phyloP scores from a whole-genome alignment of 1,284 basidiomycete species.

The Tranzscheliella williamsii region DNA sequence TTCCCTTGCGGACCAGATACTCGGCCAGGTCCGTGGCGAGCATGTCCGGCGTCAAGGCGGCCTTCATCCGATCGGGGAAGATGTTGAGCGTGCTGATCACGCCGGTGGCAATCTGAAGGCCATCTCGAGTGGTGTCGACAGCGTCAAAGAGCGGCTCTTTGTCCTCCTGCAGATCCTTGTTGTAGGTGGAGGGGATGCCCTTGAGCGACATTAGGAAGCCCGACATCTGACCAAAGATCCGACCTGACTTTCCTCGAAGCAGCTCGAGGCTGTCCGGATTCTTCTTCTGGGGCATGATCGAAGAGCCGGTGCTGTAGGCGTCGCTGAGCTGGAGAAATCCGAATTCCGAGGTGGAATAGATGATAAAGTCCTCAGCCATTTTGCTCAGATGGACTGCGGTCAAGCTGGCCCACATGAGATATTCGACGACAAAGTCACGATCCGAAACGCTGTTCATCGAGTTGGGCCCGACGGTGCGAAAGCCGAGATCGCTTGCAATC shows the following conservation, averaged over 20 bases:
- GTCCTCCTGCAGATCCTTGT: conserved; percentile 98
- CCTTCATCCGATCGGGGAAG: conserved; percentile 83
- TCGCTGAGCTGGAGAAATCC: conserved; percentile 92
- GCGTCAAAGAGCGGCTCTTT: conserved; percentile 96
- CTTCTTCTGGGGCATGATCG: conserved; percentile 99
- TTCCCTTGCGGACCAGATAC: conserved; percentile 94
- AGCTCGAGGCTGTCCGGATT: conserved; percentile 96
- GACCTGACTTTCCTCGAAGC: conserved; percentile 89
- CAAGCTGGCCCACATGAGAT: conserved; percentile 92
- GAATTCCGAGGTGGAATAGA: conserved; percentile 96
- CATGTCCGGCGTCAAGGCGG: conserved; percentile 91
- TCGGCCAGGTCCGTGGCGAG: conserved; percentile 96
- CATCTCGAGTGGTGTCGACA: conserved; percentile 86
- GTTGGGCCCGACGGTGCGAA: conserved; percentile 58
- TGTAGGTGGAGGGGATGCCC: conserved; percentile 95
- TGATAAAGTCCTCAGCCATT: conserved; percentile 92
- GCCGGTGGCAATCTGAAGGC: conserved; percentile 88
- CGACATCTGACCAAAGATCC: conserved; percentile 94
- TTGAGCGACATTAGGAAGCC: conserved; percentile 98
- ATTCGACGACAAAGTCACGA: conserved; percentile 95
- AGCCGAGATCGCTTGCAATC: conserved; percentile 57
- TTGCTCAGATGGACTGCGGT: conserved; percentile 91
- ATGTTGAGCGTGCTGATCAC: conserved; percentile 84
- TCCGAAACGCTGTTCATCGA: conserved; percentile 77
- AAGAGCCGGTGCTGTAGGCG: conserved; percentile 96